Conservation (phyloP, 2,329 filamentous ascomycete species). For the Fusarium udum region DNA sequence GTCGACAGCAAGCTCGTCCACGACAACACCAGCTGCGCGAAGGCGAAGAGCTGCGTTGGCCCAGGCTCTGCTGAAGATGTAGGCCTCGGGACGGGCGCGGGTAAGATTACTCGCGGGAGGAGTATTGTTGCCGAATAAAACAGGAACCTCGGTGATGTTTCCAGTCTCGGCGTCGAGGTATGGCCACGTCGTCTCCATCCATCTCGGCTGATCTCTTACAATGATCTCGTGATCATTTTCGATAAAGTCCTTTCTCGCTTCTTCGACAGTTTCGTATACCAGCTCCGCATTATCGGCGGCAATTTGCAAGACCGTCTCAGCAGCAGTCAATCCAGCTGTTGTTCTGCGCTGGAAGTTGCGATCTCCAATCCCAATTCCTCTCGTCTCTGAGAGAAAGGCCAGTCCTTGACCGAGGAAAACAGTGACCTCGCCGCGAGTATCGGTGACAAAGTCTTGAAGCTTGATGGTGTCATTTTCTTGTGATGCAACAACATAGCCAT, state of each 20-base stretch:
- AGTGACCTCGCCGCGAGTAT: conserved; percentile 44
- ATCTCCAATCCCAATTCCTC: conserved; percentile 44
- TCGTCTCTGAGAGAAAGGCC: conserved; percentile 45
- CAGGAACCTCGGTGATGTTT: conserved; percentile 37
- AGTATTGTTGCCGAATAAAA: conserved; percentile 44
- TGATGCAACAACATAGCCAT: conserved; percentile 41
- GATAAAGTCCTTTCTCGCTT: conserved; percentile 42
- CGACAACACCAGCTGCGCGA: conserved; percentile 36
- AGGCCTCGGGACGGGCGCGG: conserved; percentile 43
- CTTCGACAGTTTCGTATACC: conserved; percentile 42
- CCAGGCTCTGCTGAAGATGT: conserved; percentile 46
- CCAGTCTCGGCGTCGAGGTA: conserved; percentile 42
- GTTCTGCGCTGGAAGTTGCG: conserved; percentile 46
- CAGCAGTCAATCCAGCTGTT: conserved; percentile 42
- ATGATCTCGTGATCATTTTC: conserved; percentile 31
- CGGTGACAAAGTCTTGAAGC: conserved; percentile 43
- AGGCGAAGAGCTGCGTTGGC: conserved; percentile 40
- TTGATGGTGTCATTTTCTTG: conserved; percentile 33
- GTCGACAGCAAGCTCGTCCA: conserved; percentile 33
- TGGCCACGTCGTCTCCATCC: conserved; percentile 24
- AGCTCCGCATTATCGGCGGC: conserved; percentile 42
- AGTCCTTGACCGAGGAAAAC: conserved; percentile 44
- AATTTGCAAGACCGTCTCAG: conserved; percentile 40
- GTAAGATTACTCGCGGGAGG: conserved; percentile 43
- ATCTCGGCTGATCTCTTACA: conserved; percentile 34